Base-by-base conservation (phyloP, 2,329 filamentous ascomycete species). In the Polychaeton citri region DNA sequence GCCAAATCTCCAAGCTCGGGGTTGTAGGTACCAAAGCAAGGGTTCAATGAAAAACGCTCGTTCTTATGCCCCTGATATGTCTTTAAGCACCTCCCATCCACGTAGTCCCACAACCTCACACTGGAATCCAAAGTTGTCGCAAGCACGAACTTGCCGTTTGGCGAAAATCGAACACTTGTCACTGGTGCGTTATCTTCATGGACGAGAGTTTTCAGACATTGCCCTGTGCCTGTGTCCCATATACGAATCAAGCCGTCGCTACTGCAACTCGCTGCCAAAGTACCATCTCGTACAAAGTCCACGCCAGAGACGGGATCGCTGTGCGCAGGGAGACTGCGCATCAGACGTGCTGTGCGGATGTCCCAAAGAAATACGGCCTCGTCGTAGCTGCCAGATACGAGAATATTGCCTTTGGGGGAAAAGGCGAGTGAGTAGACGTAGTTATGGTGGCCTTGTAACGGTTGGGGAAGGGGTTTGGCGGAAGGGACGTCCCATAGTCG, bases 311-410 rank as follows among this genome's bases (percentile, higher is more conserved):
- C 88, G 0, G 90, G 90, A 56, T 98, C 90, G 19, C 85, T 93
- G 52, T 98, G 90, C 2, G 90, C 90, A 1, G 90, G 90, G 24
- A 98, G 63, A 43, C 81, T 87, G 37, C 86, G 74, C 86, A 98
- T 94, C 21, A 90, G 68, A 16, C 80, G 70, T 0, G 85, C 87
- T 0, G 85, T 84, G 10, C 90, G 73, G 10, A 96, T 83, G 58
- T 98, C 90, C 90, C 90, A 98, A 4, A 98, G 62, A 45, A 94
- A 95, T 0, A 98, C 85, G 4, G 90, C 90, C 64, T 98, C 90
- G 48, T 98, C 90, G 60, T 95, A 96, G 44, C 83, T 92, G 9
- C 90, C 90, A 46, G 83, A 92, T 12, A 87, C 90, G 21, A 98
- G 72, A 54, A 96, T 94, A 54, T 98, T 98, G 17, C 90, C 90